Percentiles rank a stretch among this genome's conserved stretches.
Conservation (phyloP, 2,329 filamentous ascomycete species). For the Botrytis fragariae region DNA sequence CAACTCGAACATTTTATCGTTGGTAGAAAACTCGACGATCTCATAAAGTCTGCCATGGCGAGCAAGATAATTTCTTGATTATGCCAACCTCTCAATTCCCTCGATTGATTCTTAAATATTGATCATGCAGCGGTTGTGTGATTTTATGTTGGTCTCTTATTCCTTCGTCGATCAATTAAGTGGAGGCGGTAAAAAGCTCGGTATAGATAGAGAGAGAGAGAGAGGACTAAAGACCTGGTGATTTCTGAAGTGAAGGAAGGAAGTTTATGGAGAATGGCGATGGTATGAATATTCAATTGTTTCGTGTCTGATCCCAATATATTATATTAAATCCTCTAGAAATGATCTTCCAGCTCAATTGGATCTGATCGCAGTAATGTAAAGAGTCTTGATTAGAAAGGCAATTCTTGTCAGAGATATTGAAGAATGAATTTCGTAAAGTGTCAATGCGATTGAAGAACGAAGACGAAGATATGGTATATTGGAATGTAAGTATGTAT, state of each 20-base stretch:
- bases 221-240: background rate
- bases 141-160: background rate
- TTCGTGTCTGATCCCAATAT: background rate
- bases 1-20: slow-evolving; percentile 87
- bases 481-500: background rate
- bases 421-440: background rate
- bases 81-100: slow-evolving; percentile 3
- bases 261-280: background rate
- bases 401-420: background rate
- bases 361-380: background rate
- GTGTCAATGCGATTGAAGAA: slow-evolving; percentile 10
- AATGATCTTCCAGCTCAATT: background rate
- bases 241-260: background rate
- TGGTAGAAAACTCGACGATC: slow-evolving; percentile 68
- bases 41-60: slow-evolving; percentile 36
- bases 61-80: background rate
- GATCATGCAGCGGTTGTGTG: slow-evolving; percentile 9
- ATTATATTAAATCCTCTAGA: background rate
- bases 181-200: background rate
- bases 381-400: background rate
- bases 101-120: slow-evolving; percentile 4
- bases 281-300: background rate
- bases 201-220: background rate
- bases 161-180: background rate
- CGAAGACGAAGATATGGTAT: background rate